Percentiles rank a stretch among this genome's conserved stretches.
phyloP scores from a whole-genome alignment of 2,329 filamentous ascomycete species.

The Cladosporium sp. region DNA sequence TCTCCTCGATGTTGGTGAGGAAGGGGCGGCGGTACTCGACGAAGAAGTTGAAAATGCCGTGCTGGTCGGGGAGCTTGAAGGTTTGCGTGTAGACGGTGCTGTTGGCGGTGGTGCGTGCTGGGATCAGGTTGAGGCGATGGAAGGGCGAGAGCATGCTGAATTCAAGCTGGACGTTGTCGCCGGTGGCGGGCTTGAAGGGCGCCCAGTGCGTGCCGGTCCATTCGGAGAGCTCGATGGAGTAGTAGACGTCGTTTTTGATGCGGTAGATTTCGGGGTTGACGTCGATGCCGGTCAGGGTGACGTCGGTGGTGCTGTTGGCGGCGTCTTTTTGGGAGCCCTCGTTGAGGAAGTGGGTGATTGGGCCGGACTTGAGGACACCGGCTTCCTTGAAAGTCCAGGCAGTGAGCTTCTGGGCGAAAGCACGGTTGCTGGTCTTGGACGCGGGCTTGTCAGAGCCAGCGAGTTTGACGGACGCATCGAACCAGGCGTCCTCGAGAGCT shows the following conservation, averaged over 20 bases:
- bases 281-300: slow-evolving; percentile 37
- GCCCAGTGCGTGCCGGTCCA: slow-evolving; percentile 70
- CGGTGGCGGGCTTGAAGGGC: slow-evolving; percentile 66
- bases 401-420: slow-evolving; percentile 77
- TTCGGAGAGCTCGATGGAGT: slow-evolving; percentile 84
- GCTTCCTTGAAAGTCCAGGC: slow-evolving; percentile 96
- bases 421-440: slow-evolving; percentile 69
- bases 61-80: slow-evolving; percentile 89
- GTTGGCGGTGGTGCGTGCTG: slow-evolving; percentile 53
- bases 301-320: slow-evolving; percentile 28
- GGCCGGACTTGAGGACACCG: slow-evolving; percentile 81
- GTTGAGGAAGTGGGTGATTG: slow-evolving; percentile 69
- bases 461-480: slow-evolving; percentile 69
- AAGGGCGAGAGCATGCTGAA: slow-evolving; percentile 99
- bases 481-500: slow-evolving; percentile 84
- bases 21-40: slow-evolving; percentile 97
- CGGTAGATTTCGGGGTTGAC: slow-evolving; percentile 86
- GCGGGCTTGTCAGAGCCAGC: slow-evolving; percentile 48
- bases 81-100: slow-evolving; percentile 68
- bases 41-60: slow-evolving; percentile 98
- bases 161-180: slow-evolving; percentile 83
- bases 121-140: slow-evolving; percentile 73
- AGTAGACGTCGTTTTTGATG: slow-evolving; percentile 91
- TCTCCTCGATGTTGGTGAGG: slow-evolving; percentile 84
- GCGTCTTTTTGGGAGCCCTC: slow-evolving; percentile 45